phyloP scores from a whole-genome alignment of 208 protist genomes.

The Novymonas esmeraldas region DNA sequence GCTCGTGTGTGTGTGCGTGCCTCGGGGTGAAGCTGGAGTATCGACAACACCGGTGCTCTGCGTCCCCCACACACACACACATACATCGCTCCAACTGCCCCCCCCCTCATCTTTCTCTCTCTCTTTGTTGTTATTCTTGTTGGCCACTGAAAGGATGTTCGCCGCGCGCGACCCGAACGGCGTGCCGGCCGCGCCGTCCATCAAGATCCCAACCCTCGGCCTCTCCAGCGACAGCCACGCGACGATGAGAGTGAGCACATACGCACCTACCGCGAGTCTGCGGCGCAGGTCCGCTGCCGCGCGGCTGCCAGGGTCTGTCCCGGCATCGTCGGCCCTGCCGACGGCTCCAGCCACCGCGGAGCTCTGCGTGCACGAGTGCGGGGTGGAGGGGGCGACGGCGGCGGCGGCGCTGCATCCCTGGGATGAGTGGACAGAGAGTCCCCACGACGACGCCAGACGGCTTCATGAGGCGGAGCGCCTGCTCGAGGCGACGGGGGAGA shows the following conservation, averaged over 20 bases:
- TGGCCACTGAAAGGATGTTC: conserved; percentile 20
- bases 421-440: not conserved
- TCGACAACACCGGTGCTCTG: no score
- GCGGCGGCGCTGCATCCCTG: conserved; percentile 6
- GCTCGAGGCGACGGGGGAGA: not conserved
- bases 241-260: conserved; percentile 1
- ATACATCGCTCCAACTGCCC: not conserved
- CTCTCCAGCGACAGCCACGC: not conserved
- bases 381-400: not conserved
- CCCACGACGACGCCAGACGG: not conserved
- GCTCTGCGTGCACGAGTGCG: conserved; percentile 28
- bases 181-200: conserved; percentile 19
- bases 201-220: conserved; percentile 38
- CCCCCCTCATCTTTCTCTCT: not conserved
- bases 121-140: not conserved
- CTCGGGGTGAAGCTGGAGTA: no score
- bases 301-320: not conserved
- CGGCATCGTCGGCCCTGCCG: not conserved
- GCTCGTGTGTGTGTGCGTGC: no score
- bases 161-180: conserved; percentile 22
- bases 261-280: conserved; percentile 19
- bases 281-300: conserved; percentile 8
- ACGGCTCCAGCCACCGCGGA: not conserved
- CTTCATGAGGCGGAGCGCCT: not conserved
- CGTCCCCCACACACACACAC: not conserved